These are phyloP conservation scores for Vaccinium corymbosum DNA, from an alignment of 148 eudicot genomes.

Conservation along the genomic window DNA sequence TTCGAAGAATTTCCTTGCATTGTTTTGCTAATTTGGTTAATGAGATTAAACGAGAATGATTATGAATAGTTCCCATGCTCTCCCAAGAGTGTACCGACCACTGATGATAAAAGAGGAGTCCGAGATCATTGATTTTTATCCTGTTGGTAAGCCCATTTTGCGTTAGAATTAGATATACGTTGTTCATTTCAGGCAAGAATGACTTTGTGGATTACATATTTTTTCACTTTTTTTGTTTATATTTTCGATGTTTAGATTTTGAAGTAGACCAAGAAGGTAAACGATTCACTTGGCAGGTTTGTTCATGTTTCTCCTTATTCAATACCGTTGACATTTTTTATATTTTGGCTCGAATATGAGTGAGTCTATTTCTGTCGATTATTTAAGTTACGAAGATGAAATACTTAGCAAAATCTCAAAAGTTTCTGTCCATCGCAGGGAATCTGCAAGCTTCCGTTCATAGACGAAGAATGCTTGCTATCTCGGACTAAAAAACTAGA, in stretches of 20 bases:
- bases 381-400: background rate
- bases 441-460: constrained; percentile 9
- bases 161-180: background rate
- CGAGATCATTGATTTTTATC: constrained; percentile 41
- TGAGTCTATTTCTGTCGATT: too few species aligned
- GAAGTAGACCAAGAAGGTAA: constrained; percentile 55
- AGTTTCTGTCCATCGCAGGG: background rate
- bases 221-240: background rate
- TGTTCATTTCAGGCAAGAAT: background rate
- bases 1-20: background rate
- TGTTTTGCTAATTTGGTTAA: background rate
- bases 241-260: constrained; percentile 35
- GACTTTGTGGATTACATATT: background rate
- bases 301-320: background rate
- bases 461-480: background rate
- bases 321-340: too few species aligned
- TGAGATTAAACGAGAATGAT: background rate
- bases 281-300: constrained; percentile 62
- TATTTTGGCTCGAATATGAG: too few species aligned
- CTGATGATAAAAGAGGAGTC: constrained; percentile 36
- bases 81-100: constrained; percentile 36
- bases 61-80: constrained; percentile 45
- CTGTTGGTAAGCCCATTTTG: constrained; percentile 29
- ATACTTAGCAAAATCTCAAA: background rate
- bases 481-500: background rate